phyloP scores from a whole-genome alignment of 73 alveolate species.

The Tetrahymena thermophila region DNA sequence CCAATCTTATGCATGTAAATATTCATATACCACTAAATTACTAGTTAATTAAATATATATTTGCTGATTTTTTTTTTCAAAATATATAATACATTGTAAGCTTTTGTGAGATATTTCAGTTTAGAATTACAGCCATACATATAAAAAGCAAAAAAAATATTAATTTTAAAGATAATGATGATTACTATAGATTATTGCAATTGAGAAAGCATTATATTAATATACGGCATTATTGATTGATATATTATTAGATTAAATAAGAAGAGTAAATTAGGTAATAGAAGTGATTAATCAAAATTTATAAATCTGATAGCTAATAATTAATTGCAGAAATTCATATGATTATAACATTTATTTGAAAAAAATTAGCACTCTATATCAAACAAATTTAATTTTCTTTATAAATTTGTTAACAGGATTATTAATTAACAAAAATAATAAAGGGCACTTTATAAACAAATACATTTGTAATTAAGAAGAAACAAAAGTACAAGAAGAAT shows the following conservation, averaged over 20 bases:
- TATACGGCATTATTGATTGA: too few species aligned
- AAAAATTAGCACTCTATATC: not conserved
- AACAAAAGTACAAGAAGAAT: not conserved
- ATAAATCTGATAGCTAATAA: not conserved
- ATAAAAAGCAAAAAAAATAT: too few species aligned
- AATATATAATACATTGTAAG: not conserved
- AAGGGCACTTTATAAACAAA: not conserved
- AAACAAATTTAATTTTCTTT: not conserved
- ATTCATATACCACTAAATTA: not conserved
- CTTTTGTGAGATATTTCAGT: not conserved
- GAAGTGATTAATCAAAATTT: not conserved
- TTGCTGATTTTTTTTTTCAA: not conserved
- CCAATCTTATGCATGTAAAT: not conserved
- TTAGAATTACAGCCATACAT: not conserved
- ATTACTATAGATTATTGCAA: not conserved
- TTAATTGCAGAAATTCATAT: not conserved
- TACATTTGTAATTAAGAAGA: not conserved
- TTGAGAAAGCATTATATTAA: not conserved
- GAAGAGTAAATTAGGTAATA: not conserved
- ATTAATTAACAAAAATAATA: not conserved
- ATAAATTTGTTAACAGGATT: not conserved
- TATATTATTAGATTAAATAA: not conserved
- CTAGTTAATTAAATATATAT: too few species aligned
- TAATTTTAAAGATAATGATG: too few species aligned
- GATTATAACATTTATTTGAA: too few species aligned